These are phyloP conservation scores for Fusarium ambrosium DNA, from an alignment of 2,329 filamentous ascomycete species.

Conservation along the genomic window DNA sequence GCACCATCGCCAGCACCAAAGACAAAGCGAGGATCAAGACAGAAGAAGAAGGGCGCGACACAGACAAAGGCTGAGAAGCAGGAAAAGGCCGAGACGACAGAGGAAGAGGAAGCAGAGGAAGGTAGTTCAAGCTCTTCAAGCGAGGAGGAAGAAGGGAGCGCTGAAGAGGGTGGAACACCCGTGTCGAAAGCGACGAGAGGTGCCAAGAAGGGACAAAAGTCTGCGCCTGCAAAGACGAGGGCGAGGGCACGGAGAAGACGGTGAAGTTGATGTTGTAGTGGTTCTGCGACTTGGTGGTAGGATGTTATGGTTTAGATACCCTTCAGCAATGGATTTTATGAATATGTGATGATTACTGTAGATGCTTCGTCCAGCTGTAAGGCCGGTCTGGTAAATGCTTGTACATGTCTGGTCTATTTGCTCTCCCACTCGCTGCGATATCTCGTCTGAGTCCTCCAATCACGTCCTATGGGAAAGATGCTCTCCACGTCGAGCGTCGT, in stretches of 20 bases:
- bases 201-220: conserved; percentile 51
- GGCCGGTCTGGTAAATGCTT: background rate
- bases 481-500: conserved; percentile 53
- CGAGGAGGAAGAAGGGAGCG: conserved; percentile 52
- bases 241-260: conserved; percentile 51
- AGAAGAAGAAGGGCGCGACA: conserved; percentile 60
- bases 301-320: conserved; percentile 23
- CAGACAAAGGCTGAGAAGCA: conserved; percentile 56
- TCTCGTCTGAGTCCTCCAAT: conserved; percentile 56
- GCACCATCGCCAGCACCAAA: conserved; percentile 52
- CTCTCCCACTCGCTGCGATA: conserved; percentile 61
- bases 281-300: background rate
- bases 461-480: conserved; percentile 52
- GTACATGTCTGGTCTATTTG: background rate
- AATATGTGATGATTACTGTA: conserved; percentile 2
- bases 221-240: conserved; percentile 42
- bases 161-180: conserved; percentile 55
- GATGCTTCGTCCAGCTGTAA: background rate
- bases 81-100: conserved; percentile 53
- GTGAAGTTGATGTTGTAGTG: conserved; percentile 26
- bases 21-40: conserved; percentile 58
- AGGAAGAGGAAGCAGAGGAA: conserved; percentile 55
- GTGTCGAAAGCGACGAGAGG: conserved; percentile 55
- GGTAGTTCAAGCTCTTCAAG: conserved; percentile 53
- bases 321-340: conserved; percentile 17